phyloP scores from a whole-genome alignment of 2,329 filamentous ascomycete genomes.

The Fusarium scirpi region DNA sequence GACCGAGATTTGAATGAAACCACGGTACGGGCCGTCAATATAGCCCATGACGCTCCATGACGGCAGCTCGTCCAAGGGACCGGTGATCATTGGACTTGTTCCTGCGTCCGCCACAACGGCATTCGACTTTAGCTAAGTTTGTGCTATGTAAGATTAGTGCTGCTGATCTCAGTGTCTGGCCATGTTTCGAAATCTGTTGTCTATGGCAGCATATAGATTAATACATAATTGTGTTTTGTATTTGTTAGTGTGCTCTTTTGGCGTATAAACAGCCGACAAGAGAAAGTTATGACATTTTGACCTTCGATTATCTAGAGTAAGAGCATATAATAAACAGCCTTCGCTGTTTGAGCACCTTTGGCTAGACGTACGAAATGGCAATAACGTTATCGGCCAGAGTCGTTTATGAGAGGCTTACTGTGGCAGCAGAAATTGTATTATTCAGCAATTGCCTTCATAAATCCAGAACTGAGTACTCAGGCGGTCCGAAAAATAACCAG shows the following conservation, averaged over 20 bases:
- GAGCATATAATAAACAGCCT: neutral
- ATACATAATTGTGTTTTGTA: neutral
- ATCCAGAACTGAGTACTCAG: neutral
- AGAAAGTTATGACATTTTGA: neutral
- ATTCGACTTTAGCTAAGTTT: neutral
- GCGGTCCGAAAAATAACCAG: too few species aligned
- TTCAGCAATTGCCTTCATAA: constrained; percentile 15
- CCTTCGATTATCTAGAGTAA: neutral
- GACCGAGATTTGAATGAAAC: neutral
- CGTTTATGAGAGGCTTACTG: neutral
- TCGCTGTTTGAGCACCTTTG: neutral
- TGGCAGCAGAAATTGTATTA: constrained; percentile 11
- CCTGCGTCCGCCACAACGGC: constrained; percentile 27
- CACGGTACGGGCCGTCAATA: constrained; percentile 15
- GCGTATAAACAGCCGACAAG: neutral
- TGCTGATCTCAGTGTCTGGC: neutral
- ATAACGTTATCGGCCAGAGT: constrained; percentile 14
- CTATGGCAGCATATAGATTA: neutral
- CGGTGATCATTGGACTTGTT: constrained; percentile 16
- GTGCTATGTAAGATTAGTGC: neutral
- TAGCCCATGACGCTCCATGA: constrained; percentile 15
- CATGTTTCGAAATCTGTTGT: neutral
- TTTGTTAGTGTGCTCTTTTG: neutral
- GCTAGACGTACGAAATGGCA: neutral
- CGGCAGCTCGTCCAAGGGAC: neutral